phyloP scores from a whole-genome alignment of 768 basidiomycete genomes.

The Psilocybe subaeruginosa region DNA sequence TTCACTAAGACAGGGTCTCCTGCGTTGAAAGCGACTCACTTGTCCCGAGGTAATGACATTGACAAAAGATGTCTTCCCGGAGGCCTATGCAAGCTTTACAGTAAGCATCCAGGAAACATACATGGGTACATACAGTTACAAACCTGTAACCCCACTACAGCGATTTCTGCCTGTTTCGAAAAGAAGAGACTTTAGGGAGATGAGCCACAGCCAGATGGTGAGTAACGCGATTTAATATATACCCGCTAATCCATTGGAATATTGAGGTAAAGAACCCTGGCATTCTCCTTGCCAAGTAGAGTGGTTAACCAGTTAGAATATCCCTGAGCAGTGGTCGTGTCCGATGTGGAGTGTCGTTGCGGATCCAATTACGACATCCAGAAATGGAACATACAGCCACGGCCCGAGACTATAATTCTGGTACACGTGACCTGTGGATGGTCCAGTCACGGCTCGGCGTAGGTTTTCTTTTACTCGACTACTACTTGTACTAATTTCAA shows the following conservation, averaged over 20 bases:
- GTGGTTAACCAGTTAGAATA: neutral
- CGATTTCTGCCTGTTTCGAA: constrained; percentile 84
- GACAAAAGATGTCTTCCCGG: constrained; percentile 94
- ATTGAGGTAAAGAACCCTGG: constrained; percentile 43
- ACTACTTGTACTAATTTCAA: neutral
- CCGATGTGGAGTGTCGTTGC: constrained; percentile 4
- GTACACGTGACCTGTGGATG: neutral
- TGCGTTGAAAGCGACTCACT: constrained; percentile 36
- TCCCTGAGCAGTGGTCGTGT: neutral
- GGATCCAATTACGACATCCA: constrained; percentile 6
- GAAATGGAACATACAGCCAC: constrained; percentile 1
- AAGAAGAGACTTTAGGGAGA: constrained; percentile 68
- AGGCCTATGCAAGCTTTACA: constrained; percentile 56
- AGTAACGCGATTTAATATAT: constrained; percentile 6
- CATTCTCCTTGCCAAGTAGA: constrained; percentile 27
- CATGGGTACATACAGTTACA: constrained; percentile 4
- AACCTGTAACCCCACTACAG: constrained; percentile 91
- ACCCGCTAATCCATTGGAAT: constrained; percentile 52
- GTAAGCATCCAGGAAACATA: neutral
- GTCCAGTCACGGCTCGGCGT: neutral
- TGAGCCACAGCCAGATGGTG: neutral
- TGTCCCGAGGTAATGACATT: constrained; percentile 90
- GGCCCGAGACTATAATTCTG: neutral
- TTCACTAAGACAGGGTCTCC: neutral
- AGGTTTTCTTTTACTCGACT: neutral